Evolutionary conservation across 1,139 yeast species (phyloP), one percentile per base, ranked within the genome.

Genomic region (Yamadazyma trypodendri): DNA sequence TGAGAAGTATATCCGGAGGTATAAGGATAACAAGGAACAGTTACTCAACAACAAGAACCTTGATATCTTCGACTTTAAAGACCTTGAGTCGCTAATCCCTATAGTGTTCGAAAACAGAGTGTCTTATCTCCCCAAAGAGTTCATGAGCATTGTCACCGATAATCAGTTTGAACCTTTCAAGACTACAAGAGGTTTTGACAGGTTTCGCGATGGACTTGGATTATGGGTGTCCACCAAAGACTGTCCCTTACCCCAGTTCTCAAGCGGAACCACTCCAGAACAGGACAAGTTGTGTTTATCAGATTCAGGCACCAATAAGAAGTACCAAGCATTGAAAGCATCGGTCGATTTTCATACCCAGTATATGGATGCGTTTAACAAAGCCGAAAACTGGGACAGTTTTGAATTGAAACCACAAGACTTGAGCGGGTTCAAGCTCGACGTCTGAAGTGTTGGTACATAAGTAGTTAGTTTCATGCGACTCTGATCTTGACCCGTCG

Each of bases 111-210:
- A 49, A 32, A 49, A 49, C 31, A 36, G 37, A 20, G 24, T 42
- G 7, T 54, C 64, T 0, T 65, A 62, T 41, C 42, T 66, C 18
- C 73, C 72, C 2, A 40, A 45, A 20, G 53, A 58, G 18, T 67
- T 60, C 42, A 53, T 50, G 32, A 52, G 46, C n/a, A 30, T 62
- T 4, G 48, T 68, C 24, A 46, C 50, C 10, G 50, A 49, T 27
- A 68, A 65, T 38, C 68, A 66, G 41, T 51, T 55, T 3, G 51
- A 49, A 17, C 51, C 52, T 6, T 42, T 45, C 27, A 35, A 32
- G 8, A 27, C 20, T 4, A 33, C 40, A 5, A 41, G 42, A 23
- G 16, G 28, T 2, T 37, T 31, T 5, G 37, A 33, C 24, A 36
- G 34, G 18, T 49, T 36, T 31, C 43, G 51, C 35, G 39, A 36